Conservation (phyloP, 352 stramenopile genomes). For the Phytophthora pluvialis region DNA sequence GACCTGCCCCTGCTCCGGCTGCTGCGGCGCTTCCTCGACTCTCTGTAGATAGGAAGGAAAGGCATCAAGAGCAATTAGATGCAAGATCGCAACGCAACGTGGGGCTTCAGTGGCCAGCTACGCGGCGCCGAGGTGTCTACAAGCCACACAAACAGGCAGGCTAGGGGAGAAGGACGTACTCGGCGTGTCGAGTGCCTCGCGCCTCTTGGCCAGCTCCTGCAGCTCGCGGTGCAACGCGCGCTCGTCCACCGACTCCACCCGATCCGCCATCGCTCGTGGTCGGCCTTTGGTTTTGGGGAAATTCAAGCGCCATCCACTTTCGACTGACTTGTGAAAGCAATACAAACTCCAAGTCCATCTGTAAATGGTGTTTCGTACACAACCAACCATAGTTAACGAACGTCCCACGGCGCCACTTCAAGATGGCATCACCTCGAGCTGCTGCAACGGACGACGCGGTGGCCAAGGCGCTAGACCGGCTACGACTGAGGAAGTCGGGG, state of each 20-base stretch:
- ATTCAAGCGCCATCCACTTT: too few species aligned
- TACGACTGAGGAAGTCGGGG: conserved; percentile 16
- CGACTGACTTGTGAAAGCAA: too few species aligned
- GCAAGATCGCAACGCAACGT: conserved; percentile 26
- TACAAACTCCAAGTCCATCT: too few species aligned
- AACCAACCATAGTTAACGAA: too few species aligned
- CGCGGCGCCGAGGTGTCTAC: background rate
- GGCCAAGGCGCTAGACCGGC: conserved; percentile 30
- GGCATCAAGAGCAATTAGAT: conserved; percentile 15
- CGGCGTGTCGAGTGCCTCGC: conserved; percentile 46
- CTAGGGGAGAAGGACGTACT: conserved; percentile 29
- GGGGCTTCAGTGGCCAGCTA: conserved; percentile 2
- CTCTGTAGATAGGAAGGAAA: conserved; percentile 22
- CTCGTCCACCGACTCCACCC: conserved; percentile 50
- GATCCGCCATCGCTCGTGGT: conserved; percentile 33
- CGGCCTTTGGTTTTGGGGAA: background rate
- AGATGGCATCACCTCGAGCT: conserved; percentile 23
- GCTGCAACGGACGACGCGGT: conserved; percentile 24
- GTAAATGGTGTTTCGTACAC: too few species aligned
- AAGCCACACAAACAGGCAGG: background rate
- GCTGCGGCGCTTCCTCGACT: conserved; percentile 20
- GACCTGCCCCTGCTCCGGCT: background rate
- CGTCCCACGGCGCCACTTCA: conserved; percentile 13
- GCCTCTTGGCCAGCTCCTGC: conserved; percentile 57
- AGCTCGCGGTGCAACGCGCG: conserved; percentile 63